Percentiles rank a stretch among this genome's conserved stretches.
phyloP scores from a whole-genome alignment of 2,329 filamentous ascomycete species.

The Stachybotrys chlorohalonatus region DNA sequence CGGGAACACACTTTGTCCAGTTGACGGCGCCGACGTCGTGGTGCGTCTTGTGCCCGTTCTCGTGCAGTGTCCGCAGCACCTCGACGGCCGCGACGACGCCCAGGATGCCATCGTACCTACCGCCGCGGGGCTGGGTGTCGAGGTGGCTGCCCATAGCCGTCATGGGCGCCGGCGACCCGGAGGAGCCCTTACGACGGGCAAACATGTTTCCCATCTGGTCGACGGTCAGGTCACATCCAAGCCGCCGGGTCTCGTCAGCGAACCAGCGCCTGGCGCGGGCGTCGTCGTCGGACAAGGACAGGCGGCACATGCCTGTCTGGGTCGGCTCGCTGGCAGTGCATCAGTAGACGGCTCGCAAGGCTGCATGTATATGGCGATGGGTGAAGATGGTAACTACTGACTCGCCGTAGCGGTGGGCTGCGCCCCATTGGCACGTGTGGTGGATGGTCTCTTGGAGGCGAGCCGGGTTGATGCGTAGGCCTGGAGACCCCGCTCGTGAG shows the following conservation, averaged over 20 bases:
- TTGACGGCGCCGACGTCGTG: conserved; percentile 67
- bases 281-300: conserved; percentile 67
- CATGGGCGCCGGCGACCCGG: conserved; percentile 49
- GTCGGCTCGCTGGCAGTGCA: not conserved
- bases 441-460: conserved; percentile 20
- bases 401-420: conserved; percentile 15
- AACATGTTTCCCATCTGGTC: conserved; percentile 79
- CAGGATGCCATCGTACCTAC: conserved; percentile 68
- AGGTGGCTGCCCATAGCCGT: conserved; percentile 61
- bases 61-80: conserved; percentile 54
- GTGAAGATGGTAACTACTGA: not conserved
- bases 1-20: conserved; percentile 51
- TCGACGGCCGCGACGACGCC: conserved; percentile 67
- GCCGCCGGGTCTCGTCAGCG: conserved; percentile 48
- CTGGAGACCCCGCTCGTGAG: not conserved
- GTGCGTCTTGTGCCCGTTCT: conserved; percentile 58
- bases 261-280: conserved; percentile 74
- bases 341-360: not conserved
- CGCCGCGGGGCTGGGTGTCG: conserved; percentile 55
- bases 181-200: conserved; percentile 56
- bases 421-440: conserved; percentile 22
- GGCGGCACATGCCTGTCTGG: conserved; percentile 58
- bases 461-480: conserved; percentile 16
- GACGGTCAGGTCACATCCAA: conserved; percentile 60
- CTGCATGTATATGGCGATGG: not conserved